Base-by-base conservation (phyloP, 2,329 filamentous ascomycete genomes). In the Fusarium subtropicale region DNA sequence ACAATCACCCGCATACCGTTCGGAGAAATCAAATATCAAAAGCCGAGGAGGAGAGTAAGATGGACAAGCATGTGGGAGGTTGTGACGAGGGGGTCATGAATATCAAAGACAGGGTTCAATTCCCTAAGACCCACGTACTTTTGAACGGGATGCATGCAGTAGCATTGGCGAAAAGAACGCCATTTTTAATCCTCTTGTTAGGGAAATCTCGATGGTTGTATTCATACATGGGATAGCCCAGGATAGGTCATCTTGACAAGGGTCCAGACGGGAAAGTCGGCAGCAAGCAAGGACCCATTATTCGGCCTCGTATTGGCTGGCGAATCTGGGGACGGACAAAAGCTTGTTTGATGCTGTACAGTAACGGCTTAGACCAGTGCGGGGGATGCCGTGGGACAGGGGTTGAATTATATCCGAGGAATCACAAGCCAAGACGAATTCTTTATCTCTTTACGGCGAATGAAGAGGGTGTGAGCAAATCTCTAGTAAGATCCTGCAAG, bases 361-460 rank as follows among this genome's bases (percentile, higher is more conserved):
- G 42, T 41, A 55, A 26, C 16, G 56, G 51, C 9, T 47, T 47
- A 48, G 56, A 47, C 45, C n/a, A 41, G 54, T 70, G 68, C 60
- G 58, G 67, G 64, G 67, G 24, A 18, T 24, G 28, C 5, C 3
- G 31, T 30, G 30, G 8, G 52, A 61, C 66, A 69, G 55, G 68
- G 68, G 48, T 41, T 42, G 46, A 5, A 28, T 52, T 55, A 56
- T 68, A 41, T 56, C 68, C 68, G 68, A 70, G 68, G 68, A 38
- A 66, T 69, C 67, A 69, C 66, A 68, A 70, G 67, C 67, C 57
- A 66, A 69, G 62, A 47, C 13, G 34, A 24, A 12, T 18, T 34
- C 13, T 30, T 44, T 39, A n/a, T 26, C 33, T 52, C 12, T 26
- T 51, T 3, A 15, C 4, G 11, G 20, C 11, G 13, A 20, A 15